Conservation (phyloP, 257 asterid genomes). For the Nicotiana obtusifolia region DNA sequence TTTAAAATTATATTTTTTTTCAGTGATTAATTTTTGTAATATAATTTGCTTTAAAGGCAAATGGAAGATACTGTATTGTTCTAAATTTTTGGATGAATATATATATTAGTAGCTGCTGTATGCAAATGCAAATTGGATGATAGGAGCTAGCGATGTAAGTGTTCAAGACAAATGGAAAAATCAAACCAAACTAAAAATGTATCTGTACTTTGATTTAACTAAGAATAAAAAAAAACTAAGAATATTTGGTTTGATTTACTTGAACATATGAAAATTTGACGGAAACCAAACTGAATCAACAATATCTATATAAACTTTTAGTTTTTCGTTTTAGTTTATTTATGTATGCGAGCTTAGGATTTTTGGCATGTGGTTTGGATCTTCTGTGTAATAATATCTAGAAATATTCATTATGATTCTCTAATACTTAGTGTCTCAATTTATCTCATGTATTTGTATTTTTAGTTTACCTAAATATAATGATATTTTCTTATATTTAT, state of each 20-base stretch:
- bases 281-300: not conserved
- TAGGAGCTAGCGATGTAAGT: not conserved
- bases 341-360: not conserved
- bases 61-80: not conserved
- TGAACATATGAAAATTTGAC: not conserved
- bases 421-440: too few relatives aligned
- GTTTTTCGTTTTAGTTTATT: not conserved
- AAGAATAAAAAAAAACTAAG: not conserved
- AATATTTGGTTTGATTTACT: not conserved
- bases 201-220: not conserved
- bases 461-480: too few relatives aligned
- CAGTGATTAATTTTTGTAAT: slow-evolving; percentile 3
- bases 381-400: not conserved
- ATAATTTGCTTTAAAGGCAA: not conserved
- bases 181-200: not conserved
- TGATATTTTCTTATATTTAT: too few relatives aligned
- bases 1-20: not conserved
- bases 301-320: too few relatives aligned
- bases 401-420: not conserved
- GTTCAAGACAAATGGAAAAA: not conserved
- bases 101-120: not conserved
- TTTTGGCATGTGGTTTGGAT: not conserved
- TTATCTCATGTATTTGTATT: too few relatives aligned
- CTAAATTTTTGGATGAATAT: not conserved
- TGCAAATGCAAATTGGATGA: not conserved